Conservation (phyloP, 2,329 filamentous ascomycete species). For the Alternaria dauci region DNA sequence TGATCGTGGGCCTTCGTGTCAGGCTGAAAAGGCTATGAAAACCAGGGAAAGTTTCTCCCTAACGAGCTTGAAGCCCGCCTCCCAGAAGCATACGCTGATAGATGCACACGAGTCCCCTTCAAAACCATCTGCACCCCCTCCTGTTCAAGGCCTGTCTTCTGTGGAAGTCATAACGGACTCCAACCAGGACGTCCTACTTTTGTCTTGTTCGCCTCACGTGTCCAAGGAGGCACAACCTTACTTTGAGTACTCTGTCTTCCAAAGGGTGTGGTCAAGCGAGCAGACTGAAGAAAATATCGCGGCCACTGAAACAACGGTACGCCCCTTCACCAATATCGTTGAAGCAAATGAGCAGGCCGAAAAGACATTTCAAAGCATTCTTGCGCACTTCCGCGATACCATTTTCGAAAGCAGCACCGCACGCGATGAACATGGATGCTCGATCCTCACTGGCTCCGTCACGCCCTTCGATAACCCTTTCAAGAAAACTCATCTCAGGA, state of each 20-base stretch:
- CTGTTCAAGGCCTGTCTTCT: not conserved
- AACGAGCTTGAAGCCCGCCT: not conserved
- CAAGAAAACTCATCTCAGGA: conserved; percentile 18
- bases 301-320: conserved; percentile 13
- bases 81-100: not conserved
- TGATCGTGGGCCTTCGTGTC: not conserved
- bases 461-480: conserved; percentile 18
- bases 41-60: not conserved
- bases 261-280: conserved; percentile 23
- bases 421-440: conserved; percentile 23
- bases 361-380: conserved; percentile 10
- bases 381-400: conserved; percentile 12
- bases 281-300: conserved; percentile 4
- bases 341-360: conserved; percentile 31
- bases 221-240: conserved; percentile 26
- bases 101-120: not conserved
- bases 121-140: not conserved
- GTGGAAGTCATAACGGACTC: not conserved
- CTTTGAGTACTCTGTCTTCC: conserved; percentile 35
- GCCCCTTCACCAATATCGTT: conserved; percentile 19
- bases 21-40: not conserved
- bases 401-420: conserved; percentile 12
- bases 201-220: not conserved
- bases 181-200: not conserved
- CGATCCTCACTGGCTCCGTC: conserved; percentile 13